Evolutionary conservation across 2,329 filamentous ascomycete species (phyloP).

Genomic region (Penicillium sp.): DNA sequence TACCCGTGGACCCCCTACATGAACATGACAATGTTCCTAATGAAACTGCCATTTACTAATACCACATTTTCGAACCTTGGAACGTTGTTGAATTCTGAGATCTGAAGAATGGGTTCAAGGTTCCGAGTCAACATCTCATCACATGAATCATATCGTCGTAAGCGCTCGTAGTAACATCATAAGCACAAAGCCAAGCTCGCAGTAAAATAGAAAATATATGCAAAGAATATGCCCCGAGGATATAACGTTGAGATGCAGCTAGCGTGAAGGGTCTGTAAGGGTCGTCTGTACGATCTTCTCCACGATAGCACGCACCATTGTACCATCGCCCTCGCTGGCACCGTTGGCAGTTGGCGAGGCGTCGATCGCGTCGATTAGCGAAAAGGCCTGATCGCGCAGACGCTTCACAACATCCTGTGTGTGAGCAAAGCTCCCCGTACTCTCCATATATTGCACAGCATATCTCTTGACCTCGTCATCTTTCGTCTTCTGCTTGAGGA

Average conservation of each 20-base stretch:
- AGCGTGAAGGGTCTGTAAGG: constrained; percentile 26
- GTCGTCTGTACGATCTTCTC: constrained; percentile 61
- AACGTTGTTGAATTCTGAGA: neutral
- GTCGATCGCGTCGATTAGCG: constrained; percentile 66
- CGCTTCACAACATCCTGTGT: constrained; percentile 68
- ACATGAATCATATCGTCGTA: constrained; percentile 12
- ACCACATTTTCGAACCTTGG: neutral
- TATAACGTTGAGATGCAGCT: neutral
- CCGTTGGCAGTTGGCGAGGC: constrained; percentile 46
- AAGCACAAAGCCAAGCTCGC: neutral
- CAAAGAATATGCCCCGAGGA: constrained; percentile 20
- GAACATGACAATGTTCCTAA: constrained; percentile 3
- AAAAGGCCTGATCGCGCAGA: constrained; percentile 65
- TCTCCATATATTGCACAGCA: constrained; percentile 87
- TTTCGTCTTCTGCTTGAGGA: constrained; percentile 83
- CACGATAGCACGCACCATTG: constrained; percentile 66
- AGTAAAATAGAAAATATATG: neutral
- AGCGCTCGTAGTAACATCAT: constrained; percentile 1
- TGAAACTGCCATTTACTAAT: constrained; percentile 1
- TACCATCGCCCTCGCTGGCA: constrained; percentile 50
- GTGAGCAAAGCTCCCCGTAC: constrained; percentile 86
- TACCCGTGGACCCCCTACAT: constrained; percentile 5
- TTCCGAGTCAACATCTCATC: neutral
- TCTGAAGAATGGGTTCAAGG: neutral
- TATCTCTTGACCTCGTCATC: constrained; percentile 90